Evolutionary conservation across 257 asterid genomes (phyloP).

Genomic region (Vinca minor): DNA sequence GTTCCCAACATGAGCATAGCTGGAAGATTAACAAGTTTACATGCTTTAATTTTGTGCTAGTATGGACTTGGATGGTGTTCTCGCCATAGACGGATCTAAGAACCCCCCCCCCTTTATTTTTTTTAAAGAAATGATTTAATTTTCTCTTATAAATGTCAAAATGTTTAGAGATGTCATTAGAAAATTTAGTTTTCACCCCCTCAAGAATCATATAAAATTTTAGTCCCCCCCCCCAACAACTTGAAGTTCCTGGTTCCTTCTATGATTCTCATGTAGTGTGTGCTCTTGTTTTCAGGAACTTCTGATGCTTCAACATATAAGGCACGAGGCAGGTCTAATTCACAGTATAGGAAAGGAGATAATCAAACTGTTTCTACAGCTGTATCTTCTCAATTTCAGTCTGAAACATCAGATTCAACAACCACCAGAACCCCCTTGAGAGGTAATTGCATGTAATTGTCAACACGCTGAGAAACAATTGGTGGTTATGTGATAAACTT

Average conservation of each 20-base stretch:
- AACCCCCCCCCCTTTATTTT: no score
- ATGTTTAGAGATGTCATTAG: no score
- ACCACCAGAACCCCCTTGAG: conserved; percentile 16
- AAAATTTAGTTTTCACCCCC: no score
- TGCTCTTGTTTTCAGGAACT: conserved; percentile 11
- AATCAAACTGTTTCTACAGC: conserved; percentile 10
- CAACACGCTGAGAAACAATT: neutral
- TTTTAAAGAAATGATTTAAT: no score
- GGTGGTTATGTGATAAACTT: neutral
- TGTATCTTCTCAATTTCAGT: conserved; percentile 14
- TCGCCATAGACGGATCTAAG: no score
- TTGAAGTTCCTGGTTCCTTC: no score
- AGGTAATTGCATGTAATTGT: conserved; percentile 14
- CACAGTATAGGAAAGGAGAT: neutral
- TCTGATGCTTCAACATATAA: conserved; percentile 17
- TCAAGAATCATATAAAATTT: no score
- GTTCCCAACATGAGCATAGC: neutral
- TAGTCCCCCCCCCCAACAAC: no score
- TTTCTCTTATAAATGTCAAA: no score
- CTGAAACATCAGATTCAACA: conserved; percentile 5
- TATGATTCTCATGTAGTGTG: neutral
- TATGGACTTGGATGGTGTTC: neutral
- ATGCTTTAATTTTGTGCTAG: neutral
- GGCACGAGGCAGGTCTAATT: conserved; percentile 2
- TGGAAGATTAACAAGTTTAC: neutral